Evolutionary conservation across 495 filamentous ascomycete genomes (phyloP).

Genomic region (Trypethelium eluteriae): DNA sequence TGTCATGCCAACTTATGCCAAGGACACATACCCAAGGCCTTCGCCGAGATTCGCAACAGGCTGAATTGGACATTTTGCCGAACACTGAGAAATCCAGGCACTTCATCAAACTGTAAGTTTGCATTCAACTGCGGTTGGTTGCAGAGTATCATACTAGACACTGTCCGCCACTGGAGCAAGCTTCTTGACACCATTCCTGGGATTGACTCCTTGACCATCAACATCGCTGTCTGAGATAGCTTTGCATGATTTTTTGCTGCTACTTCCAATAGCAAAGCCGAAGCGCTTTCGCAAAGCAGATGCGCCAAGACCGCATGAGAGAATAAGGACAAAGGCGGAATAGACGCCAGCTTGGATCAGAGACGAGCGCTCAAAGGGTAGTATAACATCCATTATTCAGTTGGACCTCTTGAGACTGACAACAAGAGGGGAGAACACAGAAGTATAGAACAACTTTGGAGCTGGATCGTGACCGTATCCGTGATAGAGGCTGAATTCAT

Average conservation of each 20-base stretch:
- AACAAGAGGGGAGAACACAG: neutral
- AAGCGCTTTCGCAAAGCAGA: neutral
- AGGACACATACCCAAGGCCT: constrained; percentile 6
- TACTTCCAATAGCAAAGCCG: neutral
- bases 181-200: neutral
- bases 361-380: neutral
- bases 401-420: neutral
- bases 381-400: neutral
- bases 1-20: neutral
- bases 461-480: neutral
- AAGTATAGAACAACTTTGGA: neutral
- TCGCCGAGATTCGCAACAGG: constrained; percentile 20
- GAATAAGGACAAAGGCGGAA: neutral
- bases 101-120: constrained; percentile 1
- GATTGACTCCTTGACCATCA: neutral
- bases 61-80: constrained; percentile 16
- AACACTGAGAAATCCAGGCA: constrained; percentile 9
- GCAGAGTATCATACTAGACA: neutral
- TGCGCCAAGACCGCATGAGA: neutral
- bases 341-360: neutral
- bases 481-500: neutral
- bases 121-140: neutral
- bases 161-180: neutral
- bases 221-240: neutral
- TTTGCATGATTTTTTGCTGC: neutral